Base-by-base conservation (phyloP, 73 alveolate species). In the Strombidium stylifer region DNA sequence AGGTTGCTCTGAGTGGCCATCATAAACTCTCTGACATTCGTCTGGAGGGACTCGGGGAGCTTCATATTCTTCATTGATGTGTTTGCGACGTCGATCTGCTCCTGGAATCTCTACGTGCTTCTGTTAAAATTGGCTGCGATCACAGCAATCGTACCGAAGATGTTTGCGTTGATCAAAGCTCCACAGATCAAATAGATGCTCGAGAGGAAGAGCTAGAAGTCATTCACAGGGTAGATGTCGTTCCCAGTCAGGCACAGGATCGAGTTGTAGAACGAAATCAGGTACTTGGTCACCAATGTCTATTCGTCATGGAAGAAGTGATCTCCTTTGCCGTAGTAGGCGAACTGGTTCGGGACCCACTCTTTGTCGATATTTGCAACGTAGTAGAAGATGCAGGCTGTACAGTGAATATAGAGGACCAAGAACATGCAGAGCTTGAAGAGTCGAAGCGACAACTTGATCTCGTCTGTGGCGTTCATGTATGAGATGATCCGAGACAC, bases 311-410 rank as follows among this genome's bases (percentile, higher is more conserved):
- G 53, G 26, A 53, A 12, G 5, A 27, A 40, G 0, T 70, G 50
- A n/a, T 16, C 70, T 1, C 2, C 30, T 14, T 20, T 23, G 18
- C 37, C 10, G 34, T 35, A 59, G 31, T 71, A 68, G 1, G 45
- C 36, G 25, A 76, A 58, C 2, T 75, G 85, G 25, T 57, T 71
- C 75, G 77, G 58, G 28, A 6, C 51, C 34, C 41, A 12, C 19
- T 46, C 71, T 16, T 24, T 35, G 2, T 12, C 27, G 25, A n/a
- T 7, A 4, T 59, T 68, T 1, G 58, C 76, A 18, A 79, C 30
- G 16, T 49, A 47, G 41, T 16, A 80, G 85, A 85, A 80, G 11
- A 74, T 46, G 46, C 91, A 80, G 2, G 73, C 81, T n/a, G 77
- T 47, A 11, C 72, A 58, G 36, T 79, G 90, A 12, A 79, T 21